Conservation (phyloP, 2,329 filamentous ascomycete species). For the Dothidotthia symphoricarpi region DNA sequence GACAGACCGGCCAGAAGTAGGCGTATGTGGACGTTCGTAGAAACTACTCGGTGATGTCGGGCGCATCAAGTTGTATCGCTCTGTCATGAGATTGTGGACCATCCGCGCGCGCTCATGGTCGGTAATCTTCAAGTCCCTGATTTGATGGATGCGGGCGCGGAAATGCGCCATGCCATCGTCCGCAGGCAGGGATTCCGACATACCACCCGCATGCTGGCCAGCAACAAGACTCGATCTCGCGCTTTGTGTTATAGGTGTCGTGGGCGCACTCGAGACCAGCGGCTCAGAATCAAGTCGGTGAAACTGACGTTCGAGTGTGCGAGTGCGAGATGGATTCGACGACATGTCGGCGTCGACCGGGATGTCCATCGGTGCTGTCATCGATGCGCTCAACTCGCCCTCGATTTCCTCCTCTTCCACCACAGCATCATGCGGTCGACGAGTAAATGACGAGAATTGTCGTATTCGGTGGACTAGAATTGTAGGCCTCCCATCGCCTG, state of each 20-base stretch:
- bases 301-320: conserved; percentile 28
- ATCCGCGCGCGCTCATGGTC: conserved; percentile 51
- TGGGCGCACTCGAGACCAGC: conserved; percentile 24
- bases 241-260: conserved; percentile 15
- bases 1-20: conserved; percentile 36
- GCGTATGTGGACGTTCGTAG: conserved; percentile 41
- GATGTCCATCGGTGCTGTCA: conserved; percentile 27
- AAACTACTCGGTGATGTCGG: conserved; percentile 42
- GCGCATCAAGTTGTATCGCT: conserved; percentile 44
- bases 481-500: conserved; percentile 7
- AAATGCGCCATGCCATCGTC: conserved; percentile 53
- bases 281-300: conserved; percentile 25
- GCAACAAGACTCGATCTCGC: conserved; percentile 4
- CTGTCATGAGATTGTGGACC: conserved; percentile 52
- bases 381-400: conserved; percentile 13
- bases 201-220: conserved; percentile 26
- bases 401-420: conserved; percentile 19
- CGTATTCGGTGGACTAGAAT: conserved; percentile 17
- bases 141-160: conserved; percentile 49
- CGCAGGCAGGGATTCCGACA: conserved; percentile 45
- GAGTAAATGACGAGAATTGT: conserved; percentile 24
- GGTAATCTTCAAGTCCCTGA: conserved; percentile 44
- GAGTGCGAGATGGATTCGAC: conserved; percentile 29
- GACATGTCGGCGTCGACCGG: conserved; percentile 30
- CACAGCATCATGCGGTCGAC: conserved; percentile 23